Base-by-base conservation (phyloP, 768 basidiomycete genomes). In the Leccinum boreale region DNA sequence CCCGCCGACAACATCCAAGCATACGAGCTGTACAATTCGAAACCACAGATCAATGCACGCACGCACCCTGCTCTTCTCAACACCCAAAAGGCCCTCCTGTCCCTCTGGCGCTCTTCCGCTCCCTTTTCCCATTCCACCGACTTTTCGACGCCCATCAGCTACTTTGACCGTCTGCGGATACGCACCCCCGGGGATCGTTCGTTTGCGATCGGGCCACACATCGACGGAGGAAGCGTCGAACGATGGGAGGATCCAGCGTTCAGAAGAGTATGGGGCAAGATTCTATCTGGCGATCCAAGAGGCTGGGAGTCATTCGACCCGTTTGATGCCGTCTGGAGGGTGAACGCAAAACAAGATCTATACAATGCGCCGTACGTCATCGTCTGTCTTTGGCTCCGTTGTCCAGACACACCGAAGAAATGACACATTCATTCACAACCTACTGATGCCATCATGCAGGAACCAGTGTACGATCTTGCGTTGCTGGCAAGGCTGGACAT, bases 81-180 rank as follows among this genome's bases (percentile, higher is more conserved):
- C 7, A 83, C 86, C 1, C 89, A 91, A 58, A 73, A 71, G 33
- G 76, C 76, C 11, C 75, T 90, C 10, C 75, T 87, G 9, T 76
- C 77, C 4, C 75, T 90, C 14, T 89, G 85, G 84, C 78, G 85
- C 59, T 60, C 58, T 23, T 64, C 62, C 3, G 63, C 80, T 46
- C 75, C 81, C 3, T 55, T 62, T 28, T 74, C 80, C 53, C 69
- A 78, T 1, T 59, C 65, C 28, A 70, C 87, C 55, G 76, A 75
- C 56, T 76, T 89, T 28, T 62, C 71, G 11, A 83, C 78, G 3
- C 87, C 89, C 1, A 71, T 92, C n/a, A 83, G 85, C 1, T 92
- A 92, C 70, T 88, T 84, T 58, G 90, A 93, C 71, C 79, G 90
- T 6, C 73, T 92, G 11, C 79, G 89, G 2, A 88, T 91, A 49